These are phyloP conservation scores for Catunica adiposa DNA, from an alignment of 2,329 filamentous ascomycete genomes.

Conservation along the genomic window DNA sequence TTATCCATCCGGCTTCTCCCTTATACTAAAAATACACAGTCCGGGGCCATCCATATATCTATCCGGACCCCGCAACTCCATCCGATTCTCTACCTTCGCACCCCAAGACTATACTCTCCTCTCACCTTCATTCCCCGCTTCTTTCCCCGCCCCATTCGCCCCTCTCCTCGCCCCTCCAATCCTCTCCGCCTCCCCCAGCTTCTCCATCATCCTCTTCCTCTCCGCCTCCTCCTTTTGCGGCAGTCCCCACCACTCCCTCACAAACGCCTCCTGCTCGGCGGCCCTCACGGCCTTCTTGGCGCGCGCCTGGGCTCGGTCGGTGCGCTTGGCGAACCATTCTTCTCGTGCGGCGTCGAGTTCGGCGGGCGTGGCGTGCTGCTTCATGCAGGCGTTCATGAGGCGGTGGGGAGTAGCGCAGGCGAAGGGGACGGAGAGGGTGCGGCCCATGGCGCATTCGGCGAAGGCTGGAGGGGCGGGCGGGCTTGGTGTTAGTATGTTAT, in stretches of 20 bases:
- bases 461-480: constrained; percentile 46
- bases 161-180: constrained; percentile 22
- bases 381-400: constrained; percentile 90
- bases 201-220: constrained; percentile 34
- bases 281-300: constrained; percentile 44
- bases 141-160: not conserved
- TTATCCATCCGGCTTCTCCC: not conserved
- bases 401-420: constrained; percentile 64
- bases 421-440: constrained; percentile 78
- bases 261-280: constrained; percentile 46
- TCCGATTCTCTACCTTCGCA: too few species aligned
- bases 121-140: not conserved
- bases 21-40: constrained; percentile 9
- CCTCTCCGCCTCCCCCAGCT: constrained; percentile 32
- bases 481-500: not conserved
- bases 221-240: constrained; percentile 38
- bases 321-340: constrained; percentile 75
- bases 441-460: constrained; percentile 71
- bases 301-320: constrained; percentile 51
- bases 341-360: constrained; percentile 79
- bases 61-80: not conserved
- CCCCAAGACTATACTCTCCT: too few species aligned
- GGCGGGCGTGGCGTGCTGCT: constrained; percentile 62
- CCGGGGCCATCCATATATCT: not conserved
- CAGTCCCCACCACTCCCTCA: constrained; percentile 52